Conservation (phyloP, 1,284 basidiomycete genomes). For the Trichosporon ovoides region DNA sequence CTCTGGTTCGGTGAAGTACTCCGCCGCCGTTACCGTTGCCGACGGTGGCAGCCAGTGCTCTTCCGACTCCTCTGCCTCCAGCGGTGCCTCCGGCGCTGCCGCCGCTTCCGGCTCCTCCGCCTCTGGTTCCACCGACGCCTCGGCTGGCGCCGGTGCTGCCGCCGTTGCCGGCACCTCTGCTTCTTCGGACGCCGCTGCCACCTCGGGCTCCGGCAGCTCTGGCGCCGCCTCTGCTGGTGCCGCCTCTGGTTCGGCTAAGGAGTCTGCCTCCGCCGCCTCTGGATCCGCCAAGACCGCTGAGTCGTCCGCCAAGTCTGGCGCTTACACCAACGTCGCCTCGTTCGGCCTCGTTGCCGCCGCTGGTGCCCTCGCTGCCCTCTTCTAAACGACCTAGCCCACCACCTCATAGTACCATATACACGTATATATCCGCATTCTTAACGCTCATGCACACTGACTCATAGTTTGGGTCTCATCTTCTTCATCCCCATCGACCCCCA, state of each 20-base stretch:
- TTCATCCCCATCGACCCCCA: slow-evolving; percentile 6
- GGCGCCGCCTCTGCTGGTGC: slow-evolving; percentile 10
- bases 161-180: no score
- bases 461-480: slow-evolving; percentile 2
- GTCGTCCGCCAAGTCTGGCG: slow-evolving; percentile 6
- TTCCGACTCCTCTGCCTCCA: slow-evolving; percentile 1
- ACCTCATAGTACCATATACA: slow-evolving; percentile 9
- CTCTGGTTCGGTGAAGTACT: slow-evolving; percentile 35
- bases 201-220: no score
- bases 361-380: slow-evolving; percentile 26
- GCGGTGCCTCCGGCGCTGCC: slow-evolving; percentile 7
- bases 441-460: slow-evolving; percentile 6
- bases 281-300: slow-evolving; percentile 2
- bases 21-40: slow-evolving; percentile 28
- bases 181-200: no score
- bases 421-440: slow-evolving; percentile 5
- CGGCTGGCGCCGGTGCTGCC: slow-evolving; percentile 14
- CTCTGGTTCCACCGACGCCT: no score
- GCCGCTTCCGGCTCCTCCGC: slow-evolving; percentile 8
- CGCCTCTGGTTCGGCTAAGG: slow-evolving; percentile 4
- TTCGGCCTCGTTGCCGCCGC: slow-evolving; percentile 21
- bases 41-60: slow-evolving; percentile 1
- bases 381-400: slow-evolving; percentile 23
- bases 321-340: slow-evolving; percentile 20
- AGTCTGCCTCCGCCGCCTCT: slow-evolving; percentile 4